phyloP scores from a whole-genome alignment of 306 rosid genomes.

The Acacia melanoxylon region DNA sequence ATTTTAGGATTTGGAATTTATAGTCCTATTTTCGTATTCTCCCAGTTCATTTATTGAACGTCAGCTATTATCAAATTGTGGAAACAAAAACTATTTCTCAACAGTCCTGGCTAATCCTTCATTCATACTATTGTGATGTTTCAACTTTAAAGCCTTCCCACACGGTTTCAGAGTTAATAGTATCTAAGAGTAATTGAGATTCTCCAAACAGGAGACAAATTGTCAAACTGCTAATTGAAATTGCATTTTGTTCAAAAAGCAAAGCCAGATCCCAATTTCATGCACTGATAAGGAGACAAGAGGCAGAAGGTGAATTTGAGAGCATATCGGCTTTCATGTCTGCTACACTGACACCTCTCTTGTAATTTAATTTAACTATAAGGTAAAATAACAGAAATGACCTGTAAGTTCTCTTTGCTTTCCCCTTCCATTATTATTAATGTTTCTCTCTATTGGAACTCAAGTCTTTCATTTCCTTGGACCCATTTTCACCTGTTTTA shows the following conservation, averaged over 20 bases:
- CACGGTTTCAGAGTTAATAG: background rate
- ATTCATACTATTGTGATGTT: background rate
- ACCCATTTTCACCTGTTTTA: constrained; percentile 19
- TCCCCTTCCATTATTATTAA: constrained; percentile 26
- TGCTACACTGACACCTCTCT: background rate
- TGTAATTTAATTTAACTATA: background rate
- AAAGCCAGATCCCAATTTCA: constrained; percentile 33
- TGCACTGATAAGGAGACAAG: constrained; percentile 37
- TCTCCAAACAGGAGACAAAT: background rate
- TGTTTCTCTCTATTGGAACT: constrained; percentile 4
- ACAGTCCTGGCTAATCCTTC: background rate
- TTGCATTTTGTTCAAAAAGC: background rate
- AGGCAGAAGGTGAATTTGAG: background rate
- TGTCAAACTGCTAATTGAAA: constrained; percentile 5
- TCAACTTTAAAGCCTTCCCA: background rate
- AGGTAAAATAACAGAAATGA: background rate
- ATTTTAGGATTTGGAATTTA: background rate
- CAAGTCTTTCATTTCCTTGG: constrained; percentile 21
- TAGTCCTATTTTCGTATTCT: background rate
- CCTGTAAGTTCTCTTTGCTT: background rate
- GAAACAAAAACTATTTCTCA: background rate
- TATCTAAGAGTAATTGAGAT: background rate
- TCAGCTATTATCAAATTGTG: background rate
- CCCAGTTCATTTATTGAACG: background rate
- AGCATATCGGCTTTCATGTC: background rate